phyloP scores from a whole-genome alignment of 2,329 filamentous ascomycete species.

The Aspergillus costaricaensis region DNA sequence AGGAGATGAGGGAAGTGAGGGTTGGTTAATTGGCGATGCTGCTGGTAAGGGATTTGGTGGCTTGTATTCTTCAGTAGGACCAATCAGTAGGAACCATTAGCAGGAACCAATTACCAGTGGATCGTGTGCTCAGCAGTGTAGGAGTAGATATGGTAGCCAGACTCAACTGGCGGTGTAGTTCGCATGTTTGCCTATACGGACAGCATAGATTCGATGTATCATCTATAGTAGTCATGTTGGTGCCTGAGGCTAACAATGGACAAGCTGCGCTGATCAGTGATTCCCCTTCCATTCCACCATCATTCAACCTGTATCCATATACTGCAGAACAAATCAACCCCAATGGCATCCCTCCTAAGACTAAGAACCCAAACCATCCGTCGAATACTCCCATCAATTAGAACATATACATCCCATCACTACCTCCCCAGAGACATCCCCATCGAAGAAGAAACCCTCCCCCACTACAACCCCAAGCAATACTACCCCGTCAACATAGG shows the following conservation, averaged over 20 bases:
- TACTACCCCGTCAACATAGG: constrained; percentile 46
- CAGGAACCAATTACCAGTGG: constrained; percentile 17
- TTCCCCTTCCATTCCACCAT: too few relatives aligned
- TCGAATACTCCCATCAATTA: too few relatives aligned
- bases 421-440: not conserved
- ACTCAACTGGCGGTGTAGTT: constrained; percentile 1
- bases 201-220: too few relatives aligned
- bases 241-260: not conserved
- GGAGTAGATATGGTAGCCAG: not conserved
- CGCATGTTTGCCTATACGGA: too few relatives aligned
- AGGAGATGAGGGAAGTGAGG: not conserved
- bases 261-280: too few relatives aligned
- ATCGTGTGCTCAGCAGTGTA: not conserved
- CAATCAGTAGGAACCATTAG: constrained; percentile 14
- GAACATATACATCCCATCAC: too few relatives aligned
- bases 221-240: not conserved
- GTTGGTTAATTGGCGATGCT: constrained; percentile 10
- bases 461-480: constrained; percentile 35
- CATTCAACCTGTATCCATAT: too few relatives aligned
- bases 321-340: too few relatives aligned
- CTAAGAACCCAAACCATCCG: too few relatives aligned
- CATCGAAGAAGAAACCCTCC: constrained; percentile 33
- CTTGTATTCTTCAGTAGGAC: constrained; percentile 19
- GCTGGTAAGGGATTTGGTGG: constrained; percentile 4
- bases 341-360: too few relatives aligned